Evolutionary conservation across 495 filamentous ascomycete genomes (phyloP).

Genomic region (Pyronema domesticum): DNA sequence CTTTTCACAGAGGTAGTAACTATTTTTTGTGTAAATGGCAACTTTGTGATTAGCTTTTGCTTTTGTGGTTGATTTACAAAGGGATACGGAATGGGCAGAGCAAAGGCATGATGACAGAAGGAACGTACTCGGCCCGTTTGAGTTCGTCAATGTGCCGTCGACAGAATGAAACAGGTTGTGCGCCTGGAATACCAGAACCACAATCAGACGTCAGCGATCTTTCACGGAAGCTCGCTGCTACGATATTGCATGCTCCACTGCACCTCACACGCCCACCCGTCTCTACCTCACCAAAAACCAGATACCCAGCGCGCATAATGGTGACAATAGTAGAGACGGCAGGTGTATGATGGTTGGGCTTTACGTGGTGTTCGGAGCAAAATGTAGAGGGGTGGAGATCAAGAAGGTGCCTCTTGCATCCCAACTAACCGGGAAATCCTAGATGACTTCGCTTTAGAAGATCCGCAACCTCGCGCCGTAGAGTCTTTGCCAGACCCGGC

Average conservation of each 20-base stretch:
- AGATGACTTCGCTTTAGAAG: slow-evolving; percentile 49
- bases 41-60: not conserved
- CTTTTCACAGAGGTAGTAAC: slow-evolving; percentile 96
- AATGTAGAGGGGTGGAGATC: no score
- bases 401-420: not conserved
- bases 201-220: slow-evolving; percentile 5
- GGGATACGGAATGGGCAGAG: not conserved
- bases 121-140: slow-evolving; percentile 47
- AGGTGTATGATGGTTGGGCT: no score
- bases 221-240: not conserved
- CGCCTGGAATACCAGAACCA: slow-evolving; percentile 32
- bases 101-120: not conserved
- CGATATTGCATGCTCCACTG: no score
- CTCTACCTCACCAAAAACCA: no score
- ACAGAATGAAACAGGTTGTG: slow-evolving; percentile 85
- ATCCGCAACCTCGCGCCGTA: slow-evolving; percentile 56
- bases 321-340: not conserved
- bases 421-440: slow-evolving; percentile 42
- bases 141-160: slow-evolving; percentile 60
- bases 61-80: not conserved
- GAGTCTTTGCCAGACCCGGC: slow-evolving; percentile 34
- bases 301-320: no score
- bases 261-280: no score
- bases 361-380: no score
- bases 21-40: slow-evolving; percentile 12